Evolutionary conservation across 768 basidiomycete genomes (phyloP), one percentile per base, ranked within the genome.

Genomic region (Boletus reticulatus): DNA sequence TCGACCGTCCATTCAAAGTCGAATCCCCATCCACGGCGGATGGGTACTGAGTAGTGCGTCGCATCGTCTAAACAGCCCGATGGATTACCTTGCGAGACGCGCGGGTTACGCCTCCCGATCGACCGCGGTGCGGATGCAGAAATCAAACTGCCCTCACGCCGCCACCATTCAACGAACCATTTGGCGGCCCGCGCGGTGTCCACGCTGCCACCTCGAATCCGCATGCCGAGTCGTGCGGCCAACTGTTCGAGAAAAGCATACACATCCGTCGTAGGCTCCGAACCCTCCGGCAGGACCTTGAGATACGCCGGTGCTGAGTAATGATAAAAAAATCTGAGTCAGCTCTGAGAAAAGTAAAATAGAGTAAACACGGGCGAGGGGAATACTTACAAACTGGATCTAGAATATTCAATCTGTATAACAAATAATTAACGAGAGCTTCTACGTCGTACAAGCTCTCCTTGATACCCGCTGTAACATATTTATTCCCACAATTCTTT

Each of bases 121-220:
- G 45, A 63, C 51, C 47, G 62, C 31, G 75, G 74, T 22, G 73
- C 71, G 12, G 78, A 73, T 27, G 84, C 80, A 53, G 82, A 75
- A 43, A 81, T 69, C 46, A 83, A 73, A 7, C 85, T 80, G 50
- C 88, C 89, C 62, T 88, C 81, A 46, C 82, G 83, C 41, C 96
- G 84, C 87, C 94, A 99, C 82, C 92, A 92, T 43, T 83, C 78
- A 41, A 98, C 81, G 64, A 98, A 88, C 78, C 88, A 92, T 20
- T 78, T 76, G 5, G 88, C 88, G 10, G 94, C 92, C 22, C 91
- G 82, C 5, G 80, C 69, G 5, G 79, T 66, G 73, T 98, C 89
- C 47, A 78, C 76, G 43, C 84, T 78, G 14, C 88, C 92, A 6
- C 94, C 93, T 57, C 85, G 82, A 59, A 80, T 76, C 19, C 96